Percentiles rank a stretch among this genome's conserved stretches.
Conservation (phyloP, 192 early-diverging fungal species). For the Spinellus fusiger region DNA sequence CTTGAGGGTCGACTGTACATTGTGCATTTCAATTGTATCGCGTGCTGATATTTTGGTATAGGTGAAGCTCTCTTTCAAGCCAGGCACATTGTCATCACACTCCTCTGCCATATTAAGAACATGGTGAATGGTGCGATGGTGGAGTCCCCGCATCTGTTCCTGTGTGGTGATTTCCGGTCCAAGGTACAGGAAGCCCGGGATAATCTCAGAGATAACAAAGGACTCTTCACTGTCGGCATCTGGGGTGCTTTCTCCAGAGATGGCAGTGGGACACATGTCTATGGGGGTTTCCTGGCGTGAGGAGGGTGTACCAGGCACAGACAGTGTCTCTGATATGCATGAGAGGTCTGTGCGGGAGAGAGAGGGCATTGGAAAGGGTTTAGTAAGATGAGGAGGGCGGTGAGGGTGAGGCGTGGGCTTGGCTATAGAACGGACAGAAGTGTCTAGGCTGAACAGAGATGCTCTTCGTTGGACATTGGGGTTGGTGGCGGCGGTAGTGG, state of each 20-base stretch:
- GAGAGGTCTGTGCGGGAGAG: too few relatives aligned
- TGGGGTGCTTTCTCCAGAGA: conserved; percentile 15
- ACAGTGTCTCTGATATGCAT: too few relatives aligned
- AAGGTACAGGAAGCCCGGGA: conserved; percentile 56
- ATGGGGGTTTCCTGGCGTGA: not conserved
- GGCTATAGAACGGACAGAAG: conserved; percentile 7
- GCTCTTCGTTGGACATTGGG: conserved; percentile 13
- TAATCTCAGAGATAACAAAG: conserved; percentile 49
- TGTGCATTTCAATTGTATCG: conserved; percentile 59
- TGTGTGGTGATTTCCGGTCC: conserved; percentile 59
- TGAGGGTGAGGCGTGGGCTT: not conserved
- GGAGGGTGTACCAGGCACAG: too few relatives aligned
- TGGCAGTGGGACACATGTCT: not conserved
- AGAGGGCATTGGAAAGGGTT: not conserved
- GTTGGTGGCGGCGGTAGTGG: conserved; percentile 1
- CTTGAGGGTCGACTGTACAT: conserved; percentile 53
- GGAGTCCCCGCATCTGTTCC: conserved; percentile 47
- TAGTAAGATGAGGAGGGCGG: not conserved
- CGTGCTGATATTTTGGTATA: conserved; percentile 48
- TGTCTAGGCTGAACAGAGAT: conserved; percentile 33
- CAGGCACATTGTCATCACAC: conserved; percentile 46
- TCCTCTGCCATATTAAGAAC: conserved; percentile 80
- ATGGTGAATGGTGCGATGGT: conserved; percentile 52
- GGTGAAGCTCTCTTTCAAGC: conserved; percentile 29
- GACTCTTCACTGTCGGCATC: conserved; percentile 26